Conservation (phyloP, 108 stramenopile genomes). For the Aureococcus anophagefferens region DNA sequence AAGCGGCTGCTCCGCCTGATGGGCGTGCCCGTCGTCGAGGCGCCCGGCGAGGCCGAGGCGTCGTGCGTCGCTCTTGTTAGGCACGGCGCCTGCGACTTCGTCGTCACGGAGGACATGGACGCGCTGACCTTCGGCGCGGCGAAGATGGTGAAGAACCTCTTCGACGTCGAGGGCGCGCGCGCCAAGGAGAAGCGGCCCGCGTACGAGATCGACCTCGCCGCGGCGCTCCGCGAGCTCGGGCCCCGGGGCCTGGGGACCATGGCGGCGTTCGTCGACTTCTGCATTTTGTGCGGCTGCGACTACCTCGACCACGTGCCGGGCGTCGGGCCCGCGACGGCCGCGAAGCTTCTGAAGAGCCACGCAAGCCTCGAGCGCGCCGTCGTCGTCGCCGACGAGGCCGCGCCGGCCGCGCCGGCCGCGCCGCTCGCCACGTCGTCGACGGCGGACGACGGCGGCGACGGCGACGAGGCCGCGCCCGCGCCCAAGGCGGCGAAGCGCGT, state of each 20-base stretch:
- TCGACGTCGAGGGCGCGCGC: no score
- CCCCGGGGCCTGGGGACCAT: no score
- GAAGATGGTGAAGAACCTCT: constrained; percentile 19
- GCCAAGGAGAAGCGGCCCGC: constrained; percentile 16
- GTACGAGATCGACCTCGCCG: constrained; percentile 41
- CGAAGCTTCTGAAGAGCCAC: constrained; percentile 77
- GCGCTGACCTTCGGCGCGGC: constrained; percentile 83
- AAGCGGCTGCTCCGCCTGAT: constrained; percentile 71
- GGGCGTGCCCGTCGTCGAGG: constrained; percentile 85
- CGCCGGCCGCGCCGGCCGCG: no score
- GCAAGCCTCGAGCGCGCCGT: constrained; percentile 34
- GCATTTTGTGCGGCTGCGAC: constrained; percentile 93
- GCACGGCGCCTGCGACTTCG: constrained; percentile 34
- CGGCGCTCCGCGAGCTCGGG: constrained; percentile 20
- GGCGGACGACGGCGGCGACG: no score
- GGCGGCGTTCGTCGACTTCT: constrained; percentile 94
- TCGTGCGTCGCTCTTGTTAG: constrained; percentile 80
- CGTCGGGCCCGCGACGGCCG: constrained; percentile 92
- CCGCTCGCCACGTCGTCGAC: no score
- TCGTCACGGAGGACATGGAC: constrained; percentile 98
- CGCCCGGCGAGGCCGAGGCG: constrained; percentile 96
- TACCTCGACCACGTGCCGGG: constrained; percentile 89
- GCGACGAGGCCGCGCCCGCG: not conserved
- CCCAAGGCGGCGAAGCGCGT: not conserved
- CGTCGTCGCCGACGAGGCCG: constrained; percentile 9